Conservation (phyloP, 768 basidiomycete genomes). For the Tylopilus balloui region DNA sequence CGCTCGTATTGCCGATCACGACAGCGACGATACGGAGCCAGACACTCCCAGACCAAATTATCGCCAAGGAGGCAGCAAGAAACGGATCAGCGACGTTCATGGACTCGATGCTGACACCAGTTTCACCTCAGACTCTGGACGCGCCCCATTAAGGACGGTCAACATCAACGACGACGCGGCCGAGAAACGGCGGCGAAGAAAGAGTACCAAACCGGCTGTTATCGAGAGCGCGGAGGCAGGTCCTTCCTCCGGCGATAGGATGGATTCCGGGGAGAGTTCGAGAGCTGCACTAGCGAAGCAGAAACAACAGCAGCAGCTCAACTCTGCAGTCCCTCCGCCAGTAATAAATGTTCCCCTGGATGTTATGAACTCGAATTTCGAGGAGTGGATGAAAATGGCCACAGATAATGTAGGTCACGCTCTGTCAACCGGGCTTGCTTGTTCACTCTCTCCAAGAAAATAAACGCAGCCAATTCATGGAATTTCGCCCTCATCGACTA, state of each 20-base stretch:
- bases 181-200: slow-evolving; percentile 78
- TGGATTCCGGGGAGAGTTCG: slow-evolving; percentile 37
- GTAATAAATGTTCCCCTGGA: slow-evolving; percentile 63
- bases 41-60: slow-evolving; percentile 27
- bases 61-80: slow-evolving; percentile 30
- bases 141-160: slow-evolving; percentile 40
- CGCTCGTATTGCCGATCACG: slow-evolving; percentile 19
- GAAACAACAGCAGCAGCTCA: slow-evolving; percentile 56
- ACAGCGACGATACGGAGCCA: slow-evolving; percentile 32
- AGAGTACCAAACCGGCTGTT: slow-evolving; percentile 63
- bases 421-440: not conserved
- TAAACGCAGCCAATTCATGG: slow-evolving; percentile 97
- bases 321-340: slow-evolving; percentile 54
- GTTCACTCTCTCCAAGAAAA: slow-evolving; percentile 66
- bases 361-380: slow-evolving; percentile 89
- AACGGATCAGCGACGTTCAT: slow-evolving; percentile 47
- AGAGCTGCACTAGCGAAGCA: slow-evolving; percentile 47
- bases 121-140: slow-evolving; percentile 33
- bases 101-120: slow-evolving; percentile 34
- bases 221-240: slow-evolving; percentile 57
- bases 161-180: slow-evolving; percentile 80
- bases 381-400: slow-evolving; percentile 99
- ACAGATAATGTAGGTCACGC: slow-evolving; percentile 83
- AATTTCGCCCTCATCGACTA: slow-evolving; percentile 97
- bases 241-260: slow-evolving; percentile 45